Evolutionary conservation across 306 rosid genomes (phyloP), one percentile per base, ranked within the genome.

Genomic region (Cucumis hystrix): DNA sequence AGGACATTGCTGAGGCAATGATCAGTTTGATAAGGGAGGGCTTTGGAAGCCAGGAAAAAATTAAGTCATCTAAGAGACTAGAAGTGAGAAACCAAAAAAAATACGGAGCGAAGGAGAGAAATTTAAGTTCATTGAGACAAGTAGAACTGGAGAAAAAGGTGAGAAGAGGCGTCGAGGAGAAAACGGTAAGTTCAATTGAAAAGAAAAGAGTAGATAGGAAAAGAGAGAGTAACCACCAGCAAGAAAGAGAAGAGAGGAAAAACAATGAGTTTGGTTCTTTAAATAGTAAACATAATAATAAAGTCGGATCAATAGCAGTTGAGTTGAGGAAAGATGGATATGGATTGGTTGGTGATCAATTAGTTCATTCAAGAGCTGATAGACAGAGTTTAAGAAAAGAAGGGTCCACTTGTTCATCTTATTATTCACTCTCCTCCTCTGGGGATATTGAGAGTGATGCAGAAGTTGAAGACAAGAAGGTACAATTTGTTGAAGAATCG

Each of bases 321-420:
- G 84, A 81, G 65, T 80, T 77, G 70, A 82, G 82, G 77, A 81
- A 83, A 64, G 85, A 83, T 78, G 75, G 83, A 62, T 77, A 76
- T 59, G 75, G 69, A 45, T 12, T 60, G 76, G 78, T 67, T 72
- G 86, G 80, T 74, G 87, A 79, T 72, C 82, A 58, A 74, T 80
- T 76, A 68, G 45, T 76, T 75, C 35, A 78, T 71, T 74, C 67
- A 20, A 85, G 81, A 69, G 77, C 56, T 79, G 86, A 89, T 39
- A 84, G 62, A 77, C 77, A n/a, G 47, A 78, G 85, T 85, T 75
- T 75, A 51, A 84, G 78, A 57, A 87, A 86, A 84, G 89, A 80
- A 78, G 82, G 82, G 77, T 92, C 97, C 55, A 92, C 92, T 82
- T 82, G 91, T 84, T 96, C 99, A 77, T 92, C 97, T 82, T 92